These are phyloP conservation scores for Dalechampia spathulata DNA, from an alignment of 441 rosid species.

Conservation along the genomic window DNA sequence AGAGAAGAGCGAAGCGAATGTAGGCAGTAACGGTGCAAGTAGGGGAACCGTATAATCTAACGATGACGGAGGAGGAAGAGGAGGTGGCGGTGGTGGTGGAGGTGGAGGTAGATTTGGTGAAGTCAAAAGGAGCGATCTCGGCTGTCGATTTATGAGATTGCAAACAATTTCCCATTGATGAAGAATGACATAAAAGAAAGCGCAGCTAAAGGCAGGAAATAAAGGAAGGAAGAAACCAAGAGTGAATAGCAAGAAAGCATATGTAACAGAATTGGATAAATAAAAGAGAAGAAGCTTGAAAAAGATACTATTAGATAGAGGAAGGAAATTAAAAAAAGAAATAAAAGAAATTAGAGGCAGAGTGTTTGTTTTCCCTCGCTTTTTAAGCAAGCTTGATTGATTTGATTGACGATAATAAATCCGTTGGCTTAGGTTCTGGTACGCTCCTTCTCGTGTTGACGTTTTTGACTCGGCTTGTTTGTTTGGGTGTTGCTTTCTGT, in stretches of 20 bases:
- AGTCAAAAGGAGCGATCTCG: conserved; percentile 38
- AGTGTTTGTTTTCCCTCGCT: too few species aligned
- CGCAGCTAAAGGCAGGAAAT: not conserved
- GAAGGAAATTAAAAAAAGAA: too few species aligned
- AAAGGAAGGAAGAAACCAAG: not conserved
- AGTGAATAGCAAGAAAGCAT: conserved; percentile 10
- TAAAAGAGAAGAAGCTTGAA: too few species aligned
- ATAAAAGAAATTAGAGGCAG: too few species aligned
- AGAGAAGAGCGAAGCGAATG: conserved; percentile 52
- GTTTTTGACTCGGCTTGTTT: too few species aligned
- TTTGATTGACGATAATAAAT: too few species aligned
- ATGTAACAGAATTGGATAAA: not conserved
- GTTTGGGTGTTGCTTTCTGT: too few species aligned
- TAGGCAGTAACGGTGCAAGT: conserved; percentile 27
- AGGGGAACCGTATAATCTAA: conserved; percentile 31
- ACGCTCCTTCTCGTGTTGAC: too few species aligned
- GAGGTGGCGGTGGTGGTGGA: conserved; percentile 15
- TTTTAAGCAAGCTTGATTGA: too few species aligned
- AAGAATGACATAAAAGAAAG: not conserved
- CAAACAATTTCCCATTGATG: conserved; percentile 48
- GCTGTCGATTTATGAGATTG: conserved; percentile 29
- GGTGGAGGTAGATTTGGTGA: conserved; percentile 18
- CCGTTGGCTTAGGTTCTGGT: too few species aligned
- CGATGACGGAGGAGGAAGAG: conserved; percentile 19
- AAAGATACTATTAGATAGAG: too few species aligned